A percentile compares a stretch with the other conserved stretches of the same genome.
phyloP scores from a whole-genome alignment of 306 rosid species.

The Argentina anserina region DNA sequence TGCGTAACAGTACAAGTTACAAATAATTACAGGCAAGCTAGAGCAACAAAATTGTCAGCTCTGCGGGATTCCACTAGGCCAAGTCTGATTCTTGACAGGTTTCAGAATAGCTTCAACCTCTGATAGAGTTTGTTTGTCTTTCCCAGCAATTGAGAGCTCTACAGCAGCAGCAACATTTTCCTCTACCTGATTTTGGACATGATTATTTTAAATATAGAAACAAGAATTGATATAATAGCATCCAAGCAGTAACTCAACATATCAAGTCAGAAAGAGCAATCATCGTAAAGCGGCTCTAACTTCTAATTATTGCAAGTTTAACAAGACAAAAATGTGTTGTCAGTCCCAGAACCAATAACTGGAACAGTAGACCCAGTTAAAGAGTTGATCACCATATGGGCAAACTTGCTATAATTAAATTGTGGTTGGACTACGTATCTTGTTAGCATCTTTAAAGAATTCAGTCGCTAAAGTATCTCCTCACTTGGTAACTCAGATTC shows the following conservation, averaged over 20 bases:
- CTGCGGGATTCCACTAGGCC: conserved; percentile 87
- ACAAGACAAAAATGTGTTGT: neutral
- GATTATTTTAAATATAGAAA: neutral
- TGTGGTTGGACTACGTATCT: too few relatives aligned
- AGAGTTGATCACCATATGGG: too few relatives aligned
- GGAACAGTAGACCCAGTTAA: too few relatives aligned
- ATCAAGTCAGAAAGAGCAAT: neutral
- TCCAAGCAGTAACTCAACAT: neutral
- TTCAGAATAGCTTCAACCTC: conserved; percentile 73
- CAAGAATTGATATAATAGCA: neutral
- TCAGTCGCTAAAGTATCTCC: too few relatives aligned
- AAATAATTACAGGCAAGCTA: conserved; percentile 13
- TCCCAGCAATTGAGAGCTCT: conserved; percentile 61
- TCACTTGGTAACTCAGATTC: too few relatives aligned
- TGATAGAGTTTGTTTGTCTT: conserved; percentile 52
- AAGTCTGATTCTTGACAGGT: conserved; percentile 78
- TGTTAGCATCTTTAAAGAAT: too few relatives aligned
- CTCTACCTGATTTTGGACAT: conserved; percentile 51
- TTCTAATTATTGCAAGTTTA: neutral
- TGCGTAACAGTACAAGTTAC: neutral
- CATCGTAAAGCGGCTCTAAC: neutral
- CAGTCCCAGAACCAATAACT: neutral
- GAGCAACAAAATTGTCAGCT: conserved; percentile 36
- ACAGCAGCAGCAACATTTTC: conserved; percentile 80
- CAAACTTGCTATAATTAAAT: too few relatives aligned